phyloP scores from a whole-genome alignment of 2,329 filamentous ascomycete species.

The Cladophialophora yegresii region DNA sequence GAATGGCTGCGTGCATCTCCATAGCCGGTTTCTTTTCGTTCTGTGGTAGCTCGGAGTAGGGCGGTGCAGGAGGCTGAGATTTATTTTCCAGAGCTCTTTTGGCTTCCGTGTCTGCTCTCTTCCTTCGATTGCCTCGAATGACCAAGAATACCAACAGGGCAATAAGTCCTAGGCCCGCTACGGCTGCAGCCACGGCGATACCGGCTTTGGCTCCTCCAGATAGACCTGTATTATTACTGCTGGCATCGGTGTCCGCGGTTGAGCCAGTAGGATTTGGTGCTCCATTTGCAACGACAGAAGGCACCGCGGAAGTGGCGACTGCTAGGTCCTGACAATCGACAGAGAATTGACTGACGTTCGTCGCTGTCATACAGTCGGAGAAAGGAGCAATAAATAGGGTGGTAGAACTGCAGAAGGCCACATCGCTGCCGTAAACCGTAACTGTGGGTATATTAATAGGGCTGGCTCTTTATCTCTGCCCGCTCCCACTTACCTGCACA shows the following conservation, averaged over 20 bases:
- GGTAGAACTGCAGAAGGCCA: conserved; percentile 21
- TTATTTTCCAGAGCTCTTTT: conserved; percentile 5
- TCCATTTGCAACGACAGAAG: conserved; percentile 9
- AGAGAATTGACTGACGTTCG: conserved; percentile 26
- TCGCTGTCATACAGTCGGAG: conserved; percentile 19
- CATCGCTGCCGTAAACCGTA: conserved; percentile 22
- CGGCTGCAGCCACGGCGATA: conserved; percentile 22
- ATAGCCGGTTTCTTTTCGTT: conserved; percentile 17
- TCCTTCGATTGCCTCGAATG: conserved; percentile 16
- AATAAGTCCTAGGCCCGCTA: conserved; percentile 10
- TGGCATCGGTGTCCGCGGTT: conserved; percentile 1
- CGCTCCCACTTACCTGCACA: conserved; percentile 19
- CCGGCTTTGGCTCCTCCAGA: conserved; percentile 28
- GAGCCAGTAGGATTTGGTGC: neutral
- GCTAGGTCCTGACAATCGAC: conserved; percentile 27
- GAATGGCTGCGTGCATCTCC: conserved; percentile 5
- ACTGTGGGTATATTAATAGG: conserved; percentile 12
- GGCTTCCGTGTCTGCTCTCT: conserved; percentile 14
- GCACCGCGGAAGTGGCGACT: conserved; percentile 17
- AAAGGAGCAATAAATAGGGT: conserved; percentile 17
- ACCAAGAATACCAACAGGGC: conserved; percentile 21
- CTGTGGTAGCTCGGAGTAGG: conserved; percentile 16
- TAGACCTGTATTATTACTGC: conserved; percentile 1
- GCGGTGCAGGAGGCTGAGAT: conserved; percentile 10
- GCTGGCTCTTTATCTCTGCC: neutral